These are phyloP conservation scores for Saccharomycopsis capsularis DNA, from an alignment of 805 yeast species.

Conservation along the genomic window DNA sequence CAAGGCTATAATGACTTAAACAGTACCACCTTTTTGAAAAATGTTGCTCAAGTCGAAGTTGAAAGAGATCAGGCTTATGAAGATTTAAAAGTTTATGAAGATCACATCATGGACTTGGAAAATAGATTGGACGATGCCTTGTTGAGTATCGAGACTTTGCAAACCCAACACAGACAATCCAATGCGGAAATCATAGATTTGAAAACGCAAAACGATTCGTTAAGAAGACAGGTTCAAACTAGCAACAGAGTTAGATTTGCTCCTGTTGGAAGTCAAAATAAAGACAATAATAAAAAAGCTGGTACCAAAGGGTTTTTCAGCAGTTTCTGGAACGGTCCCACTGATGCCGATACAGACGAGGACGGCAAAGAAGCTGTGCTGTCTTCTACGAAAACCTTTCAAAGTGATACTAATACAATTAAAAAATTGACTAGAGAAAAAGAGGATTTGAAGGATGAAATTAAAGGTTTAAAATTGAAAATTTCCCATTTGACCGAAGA, in stretches of 20 bases:
- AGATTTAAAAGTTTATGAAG: constrained; percentile 22
- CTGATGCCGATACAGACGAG: constrained; percentile 12
- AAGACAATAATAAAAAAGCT: constrained; percentile 1
- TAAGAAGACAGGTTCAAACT: constrained; percentile 26
- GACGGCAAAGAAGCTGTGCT: not conserved
- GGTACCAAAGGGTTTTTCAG: constrained; percentile 15
- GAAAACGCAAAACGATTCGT: constrained; percentile 29
- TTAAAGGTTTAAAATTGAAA: constrained; percentile 33
- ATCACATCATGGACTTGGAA: constrained; percentile 29
- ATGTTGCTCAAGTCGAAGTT: constrained; percentile 29
- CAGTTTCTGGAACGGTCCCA: constrained; percentile 23
- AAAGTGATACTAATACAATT: constrained; percentile 25
- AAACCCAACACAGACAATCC: constrained; percentile 21
- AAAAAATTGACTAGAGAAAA: constrained; percentile 28
- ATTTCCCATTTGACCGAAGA: constrained; percentile 33
- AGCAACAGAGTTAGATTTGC: no score
- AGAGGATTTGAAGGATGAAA: constrained; percentile 28
- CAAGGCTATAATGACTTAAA: constrained; percentile 9
- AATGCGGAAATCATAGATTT: constrained; percentile 26
- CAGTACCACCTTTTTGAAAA: constrained; percentile 26
- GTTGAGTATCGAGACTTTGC: constrained; percentile 24
- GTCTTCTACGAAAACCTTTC: not conserved
- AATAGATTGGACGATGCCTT: constrained; percentile 25
- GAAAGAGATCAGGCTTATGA: constrained; percentile 18
- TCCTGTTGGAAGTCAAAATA: constrained; percentile 8